A percentile compares a stretch with the other conserved stretches of the same genome.
Evolutionary conservation across 2,329 filamentous ascomycete genomes (phyloP).

Genomic region (Lecanicillium sp.): DNA sequence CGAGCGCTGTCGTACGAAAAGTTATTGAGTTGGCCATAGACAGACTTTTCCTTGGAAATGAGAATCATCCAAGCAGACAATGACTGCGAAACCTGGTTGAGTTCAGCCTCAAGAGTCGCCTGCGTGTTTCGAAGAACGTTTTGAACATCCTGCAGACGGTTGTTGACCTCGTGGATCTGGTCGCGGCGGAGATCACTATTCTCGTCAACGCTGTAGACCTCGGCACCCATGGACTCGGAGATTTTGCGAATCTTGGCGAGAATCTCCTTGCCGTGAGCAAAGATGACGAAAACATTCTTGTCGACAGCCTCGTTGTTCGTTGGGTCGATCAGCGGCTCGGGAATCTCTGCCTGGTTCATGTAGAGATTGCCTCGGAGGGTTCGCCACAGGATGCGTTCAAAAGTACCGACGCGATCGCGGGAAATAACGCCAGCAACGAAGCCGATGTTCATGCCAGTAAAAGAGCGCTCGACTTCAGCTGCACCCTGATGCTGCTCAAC

Average conservation of each 20-base stretch:
- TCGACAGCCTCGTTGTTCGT: slow-evolving; percentile 83
- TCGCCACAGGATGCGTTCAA: slow-evolving; percentile 95
- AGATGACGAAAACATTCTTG: slow-evolving; percentile 99
- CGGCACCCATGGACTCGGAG: slow-evolving; percentile 91
- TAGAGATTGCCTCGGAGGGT: slow-evolving; percentile 96
- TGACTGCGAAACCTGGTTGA: slow-evolving; percentile 86
- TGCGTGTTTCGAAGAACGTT: slow-evolving; percentile 94
- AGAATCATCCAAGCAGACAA: slow-evolving; percentile 96
- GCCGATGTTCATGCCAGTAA: slow-evolving; percentile 97
- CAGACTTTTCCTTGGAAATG: slow-evolving; percentile 95
- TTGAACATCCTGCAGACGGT: slow-evolving; percentile 78
- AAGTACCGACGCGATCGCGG: slow-evolving; percentile 84
- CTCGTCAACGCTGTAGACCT: slow-evolving; percentile 95
- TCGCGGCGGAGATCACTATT: slow-evolving; percentile 92
- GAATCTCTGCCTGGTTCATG: slow-evolving; percentile 99
- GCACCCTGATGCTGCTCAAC: slow-evolving; percentile 71
- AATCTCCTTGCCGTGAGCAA: slow-evolving; percentile 96
- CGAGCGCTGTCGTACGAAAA: slow-evolving; percentile 95
- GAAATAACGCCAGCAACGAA: slow-evolving; percentile 96
- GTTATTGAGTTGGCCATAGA: slow-evolving; percentile 89
- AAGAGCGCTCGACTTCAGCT: slow-evolving; percentile 70
- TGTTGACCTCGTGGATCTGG: slow-evolving; percentile 97
- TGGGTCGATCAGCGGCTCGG: slow-evolving; percentile 85
- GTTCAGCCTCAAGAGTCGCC: slow-evolving; percentile 83
- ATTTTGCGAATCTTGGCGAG: slow-evolving; percentile 99